Percentiles rank a stretch among this genome's conserved stretches.
These are phyloP conservation scores for Candida insectorum DNA, from an alignment of 805 yeast genomes.

Conservation along the genomic window DNA sequence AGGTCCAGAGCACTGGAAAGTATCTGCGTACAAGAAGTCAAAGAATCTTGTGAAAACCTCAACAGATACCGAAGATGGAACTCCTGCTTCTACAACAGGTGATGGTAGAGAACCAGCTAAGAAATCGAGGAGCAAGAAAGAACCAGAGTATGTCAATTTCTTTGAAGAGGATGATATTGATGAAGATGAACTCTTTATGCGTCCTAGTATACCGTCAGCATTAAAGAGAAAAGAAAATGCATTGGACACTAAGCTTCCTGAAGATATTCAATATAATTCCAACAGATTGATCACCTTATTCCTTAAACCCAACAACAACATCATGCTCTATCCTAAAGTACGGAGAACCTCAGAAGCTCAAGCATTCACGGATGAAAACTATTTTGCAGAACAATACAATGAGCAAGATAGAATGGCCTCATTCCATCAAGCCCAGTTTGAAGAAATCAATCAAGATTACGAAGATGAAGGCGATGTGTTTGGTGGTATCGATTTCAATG, in stretches of 20 bases:
- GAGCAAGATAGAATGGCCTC: conserved; percentile 37
- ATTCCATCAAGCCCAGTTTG: conserved; percentile 39
- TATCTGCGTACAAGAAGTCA: conserved; percentile 52
- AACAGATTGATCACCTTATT: conserved; percentile 64
- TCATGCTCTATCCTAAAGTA: conserved; percentile 14
- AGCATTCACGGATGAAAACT: conserved; percentile 56
- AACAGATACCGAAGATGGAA: conserved; percentile 4
- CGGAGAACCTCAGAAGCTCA: conserved; percentile 6
- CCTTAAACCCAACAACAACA: conserved; percentile 51
- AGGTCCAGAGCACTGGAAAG: conserved; percentile 90
- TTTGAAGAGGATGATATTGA: conserved; percentile 30
- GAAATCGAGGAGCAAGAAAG: conserved; percentile 11
- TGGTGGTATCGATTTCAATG: conserved; percentile 42
- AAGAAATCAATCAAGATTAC: conserved; percentile 33
- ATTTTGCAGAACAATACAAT: conserved; percentile 67
- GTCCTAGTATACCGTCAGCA: conserved; percentile 20
- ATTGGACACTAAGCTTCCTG: conserved; percentile 54
- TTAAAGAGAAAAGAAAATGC: conserved; percentile 10
- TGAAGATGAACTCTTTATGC: conserved; percentile 30
- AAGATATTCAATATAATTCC: conserved; percentile 70
- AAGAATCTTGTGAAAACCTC: conserved; percentile 19
- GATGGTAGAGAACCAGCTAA: background rate
- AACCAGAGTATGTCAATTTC: conserved; percentile 26
- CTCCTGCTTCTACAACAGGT: conserved; percentile 4
- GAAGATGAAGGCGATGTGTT: conserved; percentile 31